These are phyloP conservation scores for Pythium coloratum DNA, from an alignment of 352 stramenopile genomes.

Conservation along the genomic window DNA sequence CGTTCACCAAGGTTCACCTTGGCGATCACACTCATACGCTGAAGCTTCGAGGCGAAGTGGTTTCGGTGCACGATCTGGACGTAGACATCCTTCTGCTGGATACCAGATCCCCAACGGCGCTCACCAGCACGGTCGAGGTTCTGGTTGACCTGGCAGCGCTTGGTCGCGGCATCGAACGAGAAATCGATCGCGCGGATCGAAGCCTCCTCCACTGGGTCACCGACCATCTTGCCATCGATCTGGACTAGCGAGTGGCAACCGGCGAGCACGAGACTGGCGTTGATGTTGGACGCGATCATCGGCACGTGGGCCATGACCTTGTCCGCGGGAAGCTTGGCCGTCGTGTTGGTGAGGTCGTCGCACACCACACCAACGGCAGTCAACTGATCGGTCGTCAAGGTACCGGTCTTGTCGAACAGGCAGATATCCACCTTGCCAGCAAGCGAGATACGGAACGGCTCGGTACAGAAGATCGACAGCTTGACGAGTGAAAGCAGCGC, in stretches of 20 bases:
- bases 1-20: constrained; percentile 80
- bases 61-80: constrained; percentile 94
- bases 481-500: constrained; percentile 95
- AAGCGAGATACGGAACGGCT: constrained; percentile 97
- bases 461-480: constrained; percentile 97
- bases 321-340: constrained; percentile 29
- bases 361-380: constrained; percentile 92
- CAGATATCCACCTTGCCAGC: constrained; percentile 97
- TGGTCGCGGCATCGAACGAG: constrained; percentile 70
- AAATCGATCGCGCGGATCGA: constrained; percentile 97
- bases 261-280: constrained; percentile 80
- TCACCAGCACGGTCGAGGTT: constrained; percentile 66
- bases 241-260: constrained; percentile 98
- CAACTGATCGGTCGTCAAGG: constrained; percentile 96
- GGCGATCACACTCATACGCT: constrained; percentile 97
- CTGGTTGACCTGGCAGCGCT: constrained; percentile 74
- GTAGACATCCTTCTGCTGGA: constrained; percentile 79
- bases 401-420: constrained; percentile 99
- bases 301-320: constrained; percentile 67
- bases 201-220: constrained; percentile 98
- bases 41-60: constrained; percentile 95
- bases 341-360: constrained; percentile 51
- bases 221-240: constrained; percentile 95
- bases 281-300: constrained; percentile 83
- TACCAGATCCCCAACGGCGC: constrained; percentile 63